Conservation (phyloP, 176 grass and related monocot genomes). For the Triticum turgidum region DNA sequence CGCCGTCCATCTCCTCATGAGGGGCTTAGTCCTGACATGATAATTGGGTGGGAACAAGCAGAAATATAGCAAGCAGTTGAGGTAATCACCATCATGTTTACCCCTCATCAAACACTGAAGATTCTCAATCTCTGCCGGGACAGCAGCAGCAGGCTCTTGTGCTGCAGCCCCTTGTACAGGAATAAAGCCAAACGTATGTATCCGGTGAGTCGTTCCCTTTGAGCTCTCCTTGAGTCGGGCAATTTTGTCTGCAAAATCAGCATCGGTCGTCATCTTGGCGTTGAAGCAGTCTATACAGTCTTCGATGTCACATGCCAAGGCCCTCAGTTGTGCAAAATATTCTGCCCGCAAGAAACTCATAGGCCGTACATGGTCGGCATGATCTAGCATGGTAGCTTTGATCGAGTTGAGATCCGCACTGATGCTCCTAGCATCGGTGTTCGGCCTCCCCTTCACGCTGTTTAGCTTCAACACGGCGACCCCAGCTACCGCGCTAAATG, state of each 20-base stretch:
- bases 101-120: background rate
- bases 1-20: background rate
- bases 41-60: background rate
- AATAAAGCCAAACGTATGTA: no score
- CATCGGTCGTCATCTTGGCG: background rate
- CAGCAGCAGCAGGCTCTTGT: background rate
- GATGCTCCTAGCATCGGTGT: background rate
- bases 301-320: background rate
- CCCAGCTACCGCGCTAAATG: background rate
- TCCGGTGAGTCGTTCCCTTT: accelerated
- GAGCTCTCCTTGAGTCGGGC: background rate
- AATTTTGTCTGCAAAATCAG: background rate
- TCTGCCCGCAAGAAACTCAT: background rate
- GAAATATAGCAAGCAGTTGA: background rate
- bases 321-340: background rate
- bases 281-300: background rate
- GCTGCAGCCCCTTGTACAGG: no score
- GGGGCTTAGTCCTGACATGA: background rate
- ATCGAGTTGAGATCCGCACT: background rate
- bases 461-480: background rate
- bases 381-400: background rate
- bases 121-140: background rate
- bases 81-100: background rate
- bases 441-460: background rate
- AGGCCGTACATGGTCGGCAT: no score